Percentiles rank a stretch among this genome's conserved stretches.
These are phyloP conservation scores for Vanderwaltozyma polyspora DNA, from an alignment of 805 yeast species.

Conservation along the genomic window DNA sequence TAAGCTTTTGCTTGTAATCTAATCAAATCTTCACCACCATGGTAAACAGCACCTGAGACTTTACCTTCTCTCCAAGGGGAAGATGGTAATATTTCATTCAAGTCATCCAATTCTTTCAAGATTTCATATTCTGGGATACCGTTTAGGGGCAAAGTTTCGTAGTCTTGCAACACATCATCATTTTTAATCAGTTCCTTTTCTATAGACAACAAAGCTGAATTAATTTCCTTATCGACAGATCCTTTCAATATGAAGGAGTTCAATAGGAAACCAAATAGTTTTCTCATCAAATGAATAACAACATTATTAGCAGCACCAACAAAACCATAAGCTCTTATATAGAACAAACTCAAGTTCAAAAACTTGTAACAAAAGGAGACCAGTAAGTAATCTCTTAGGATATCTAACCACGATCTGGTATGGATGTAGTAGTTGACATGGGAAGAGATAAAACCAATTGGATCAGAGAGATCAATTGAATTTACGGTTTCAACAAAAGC, in stretches of 20 bases:
- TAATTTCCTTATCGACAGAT: slow-evolving; percentile 53
- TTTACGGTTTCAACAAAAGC: no score
- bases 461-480: no score
- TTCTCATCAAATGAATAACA: slow-evolving; percentile 13
- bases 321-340: slow-evolving; percentile 32
- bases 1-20: slow-evolving; percentile 69
- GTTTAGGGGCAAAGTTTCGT: slow-evolving; percentile 40
- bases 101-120: slow-evolving; percentile 37
- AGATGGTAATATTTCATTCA: slow-evolving; percentile 40
- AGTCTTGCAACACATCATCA: slow-evolving; percentile 35
- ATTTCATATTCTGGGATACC: slow-evolving; percentile 47
- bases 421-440: no score
- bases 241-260: slow-evolving; percentile 41
- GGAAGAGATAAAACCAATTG: no score
- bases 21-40: slow-evolving; percentile 77
- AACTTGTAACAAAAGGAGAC: slow-evolving; percentile 9
- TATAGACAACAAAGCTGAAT: slow-evolving; percentile 34
- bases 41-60: slow-evolving; percentile 93
- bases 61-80: slow-evolving; percentile 77
- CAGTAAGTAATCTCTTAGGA: slow-evolving; percentile 19
- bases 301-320: slow-evolving; percentile 19
- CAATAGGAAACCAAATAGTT: slow-evolving; percentile 26
- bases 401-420: slow-evolving; percentile 5
- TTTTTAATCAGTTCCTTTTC: slow-evolving; percentile 50
- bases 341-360: slow-evolving; percentile 3